A percentile compares a stretch with the other conserved stretches of the same genome.
Evolutionary conservation across 2,329 filamentous ascomycete species (phyloP).

Genomic region (Monilinia fructicola): DNA sequence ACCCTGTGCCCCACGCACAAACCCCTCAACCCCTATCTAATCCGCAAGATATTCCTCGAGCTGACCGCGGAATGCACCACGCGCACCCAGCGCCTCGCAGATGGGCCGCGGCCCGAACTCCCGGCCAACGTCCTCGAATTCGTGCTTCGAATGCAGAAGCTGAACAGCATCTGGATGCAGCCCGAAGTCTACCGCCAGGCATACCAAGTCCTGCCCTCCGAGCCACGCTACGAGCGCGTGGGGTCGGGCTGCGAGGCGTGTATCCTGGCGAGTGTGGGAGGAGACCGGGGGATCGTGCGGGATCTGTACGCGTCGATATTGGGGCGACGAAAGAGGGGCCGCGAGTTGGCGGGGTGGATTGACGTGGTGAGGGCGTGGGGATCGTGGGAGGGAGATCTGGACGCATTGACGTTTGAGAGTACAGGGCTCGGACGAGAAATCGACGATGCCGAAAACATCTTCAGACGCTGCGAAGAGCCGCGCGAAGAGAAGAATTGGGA

Average conservation of each 20-base stretch:
- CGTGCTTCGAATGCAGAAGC: conserved; percentile 28
- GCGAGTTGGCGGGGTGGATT: conserved; percentile 25
- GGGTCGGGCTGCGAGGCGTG: conserved; percentile 53
- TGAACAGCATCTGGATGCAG: conserved; percentile 42
- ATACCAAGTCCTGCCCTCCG: conserved; percentile 41
- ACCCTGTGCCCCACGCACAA: conserved; percentile 47
- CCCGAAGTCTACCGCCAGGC: conserved; percentile 41
- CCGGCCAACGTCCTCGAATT: conserved; percentile 20
- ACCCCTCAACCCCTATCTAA: conserved; percentile 45
- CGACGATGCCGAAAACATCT: conserved; percentile 39
- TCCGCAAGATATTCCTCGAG: conserved; percentile 47
- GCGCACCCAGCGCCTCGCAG: conserved; percentile 30
- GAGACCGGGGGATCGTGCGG: conserved; percentile 44
- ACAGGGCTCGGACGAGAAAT: conserved; percentile 28
- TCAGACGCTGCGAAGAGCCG: conserved; percentile 46
- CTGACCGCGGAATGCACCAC: conserved; percentile 46
- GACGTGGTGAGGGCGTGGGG: conserved; percentile 33
- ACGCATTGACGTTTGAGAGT: conserved; percentile 22
- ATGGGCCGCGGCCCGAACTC: neutral
- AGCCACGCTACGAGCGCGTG: conserved; percentile 38
- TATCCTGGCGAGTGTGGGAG: conserved; percentile 51
- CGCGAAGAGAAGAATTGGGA: neutral
- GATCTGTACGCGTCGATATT: conserved; percentile 49
- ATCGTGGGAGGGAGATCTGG: conserved; percentile 12
- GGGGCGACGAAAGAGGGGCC: conserved; percentile 41